Evolutionary conservation across 768 basidiomycete genomes (phyloP).

Genomic region (Boletellus sp.): DNA sequence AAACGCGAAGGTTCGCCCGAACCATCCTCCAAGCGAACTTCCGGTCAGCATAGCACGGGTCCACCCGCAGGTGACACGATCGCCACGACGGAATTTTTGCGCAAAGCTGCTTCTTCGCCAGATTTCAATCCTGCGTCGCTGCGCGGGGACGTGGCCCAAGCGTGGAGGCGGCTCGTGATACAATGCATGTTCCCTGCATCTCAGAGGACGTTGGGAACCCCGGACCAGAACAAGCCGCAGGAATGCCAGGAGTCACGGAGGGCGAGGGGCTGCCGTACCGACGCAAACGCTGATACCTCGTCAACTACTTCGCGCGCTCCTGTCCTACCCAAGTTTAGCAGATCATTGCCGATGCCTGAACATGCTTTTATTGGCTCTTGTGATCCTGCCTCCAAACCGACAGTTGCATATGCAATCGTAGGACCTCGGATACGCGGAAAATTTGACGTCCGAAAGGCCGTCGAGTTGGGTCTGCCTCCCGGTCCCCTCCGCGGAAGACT

Average conservation of each 20-base stretch:
- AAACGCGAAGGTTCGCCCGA: slow-evolving; percentile 42
- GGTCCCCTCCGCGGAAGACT: slow-evolving; percentile 59
- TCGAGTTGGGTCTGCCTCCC: slow-evolving; percentile 55
- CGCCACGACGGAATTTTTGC: slow-evolving; percentile 8
- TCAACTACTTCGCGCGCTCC: slow-evolving; percentile 9
- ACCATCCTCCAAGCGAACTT: slow-evolving; percentile 34
- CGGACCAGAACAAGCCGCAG: slow-evolving; percentile 7
- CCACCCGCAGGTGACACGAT: neutral
- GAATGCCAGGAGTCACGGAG: slow-evolving; percentile 11
- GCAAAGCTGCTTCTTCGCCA: slow-evolving; percentile 20
- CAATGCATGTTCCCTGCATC: slow-evolving; percentile 61
- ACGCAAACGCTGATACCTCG: neutral
- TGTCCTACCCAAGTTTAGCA: slow-evolving; percentile 16
- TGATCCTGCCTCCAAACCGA: slow-evolving; percentile 27
- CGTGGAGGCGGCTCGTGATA: slow-evolving; percentile 52
- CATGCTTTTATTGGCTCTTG: slow-evolving; percentile 11
- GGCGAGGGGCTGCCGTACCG: slow-evolving; percentile 3
- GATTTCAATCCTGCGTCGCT: slow-evolving; percentile 34
- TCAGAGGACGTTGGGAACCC: slow-evolving; percentile 2
- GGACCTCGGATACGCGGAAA: slow-evolving; percentile 59
- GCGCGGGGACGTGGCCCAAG: slow-evolving; percentile 44
- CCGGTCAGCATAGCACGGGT: neutral
- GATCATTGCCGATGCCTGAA: slow-evolving; percentile 24
- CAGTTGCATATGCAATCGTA: slow-evolving; percentile 48
- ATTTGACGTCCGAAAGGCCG: slow-evolving; percentile 67